A percentile compares a stretch with the other conserved stretches of the same genome.
phyloP scores from a whole-genome alignment of 176 grass and related monocot species.

The Bothriochloa decipiens region DNA sequence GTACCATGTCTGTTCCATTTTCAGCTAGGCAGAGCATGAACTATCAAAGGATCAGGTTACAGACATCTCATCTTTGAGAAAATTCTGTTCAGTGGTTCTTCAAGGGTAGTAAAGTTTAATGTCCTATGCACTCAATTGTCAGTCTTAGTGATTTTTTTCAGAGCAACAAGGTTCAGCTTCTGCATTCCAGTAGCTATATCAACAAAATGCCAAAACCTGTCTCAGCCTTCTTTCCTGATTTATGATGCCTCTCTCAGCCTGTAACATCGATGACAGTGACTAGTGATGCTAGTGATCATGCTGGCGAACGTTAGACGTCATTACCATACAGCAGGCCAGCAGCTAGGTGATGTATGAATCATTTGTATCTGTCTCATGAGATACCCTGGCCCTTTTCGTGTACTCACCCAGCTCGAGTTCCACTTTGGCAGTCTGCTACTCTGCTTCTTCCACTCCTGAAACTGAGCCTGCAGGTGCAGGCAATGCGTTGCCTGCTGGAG shows the following conservation, averaged over 20 bases:
- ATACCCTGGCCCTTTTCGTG: slow-evolving; percentile 8
- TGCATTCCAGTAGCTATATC: not conserved
- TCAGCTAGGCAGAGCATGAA: slow-evolving; percentile 18
- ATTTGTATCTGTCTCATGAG: slow-evolving; percentile 27
- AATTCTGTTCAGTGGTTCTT: slow-evolving; percentile 5
- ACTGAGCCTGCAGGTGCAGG: slow-evolving; percentile 2
- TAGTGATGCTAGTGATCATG: slow-evolving; percentile 6
- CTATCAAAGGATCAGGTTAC: slow-evolving; percentile 19
- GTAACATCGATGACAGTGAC: slow-evolving; percentile 1
- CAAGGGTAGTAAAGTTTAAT: not conserved
- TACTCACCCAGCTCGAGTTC: slow-evolving; percentile 33
- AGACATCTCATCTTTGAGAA: not conserved
- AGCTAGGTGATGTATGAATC: slow-evolving; percentile 22
- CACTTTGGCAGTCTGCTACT: slow-evolving; percentile 38
- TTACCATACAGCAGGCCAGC: slow-evolving; percentile 5
- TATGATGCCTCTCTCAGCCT: not conserved
- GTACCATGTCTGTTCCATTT: slow-evolving; percentile 25
- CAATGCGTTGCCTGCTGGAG: slow-evolving; percentile 20
- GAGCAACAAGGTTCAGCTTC: not conserved
- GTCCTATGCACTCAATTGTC: not conserved
- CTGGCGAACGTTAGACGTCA: slow-evolving; percentile 32
- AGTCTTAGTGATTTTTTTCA: not conserved
- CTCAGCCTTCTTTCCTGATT: slow-evolving; percentile 21
- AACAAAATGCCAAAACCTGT: not conserved
- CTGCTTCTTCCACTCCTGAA: not conserved